Evolutionary conservation across 1,284 basidiomycete species (phyloP).

Genomic region (Moesziomyces aphidis): DNA sequence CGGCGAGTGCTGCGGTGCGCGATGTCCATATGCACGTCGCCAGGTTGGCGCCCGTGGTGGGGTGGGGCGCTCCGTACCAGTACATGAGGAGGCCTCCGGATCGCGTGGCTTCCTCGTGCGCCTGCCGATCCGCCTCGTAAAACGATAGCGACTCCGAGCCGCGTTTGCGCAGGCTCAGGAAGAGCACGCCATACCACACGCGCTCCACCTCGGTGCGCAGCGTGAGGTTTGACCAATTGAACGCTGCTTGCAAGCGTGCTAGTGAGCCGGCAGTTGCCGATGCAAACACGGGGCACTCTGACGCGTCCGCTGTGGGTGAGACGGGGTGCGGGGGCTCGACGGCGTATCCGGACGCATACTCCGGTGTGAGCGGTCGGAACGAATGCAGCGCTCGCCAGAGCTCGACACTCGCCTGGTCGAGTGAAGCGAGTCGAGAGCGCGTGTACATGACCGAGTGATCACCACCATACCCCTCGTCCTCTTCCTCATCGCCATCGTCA

Average conservation of each 20-base stretch:
- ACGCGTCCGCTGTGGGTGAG: neutral
- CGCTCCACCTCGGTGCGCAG: conserved; percentile 19
- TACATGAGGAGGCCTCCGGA: conserved; percentile 60
- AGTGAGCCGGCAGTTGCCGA: conserved; percentile 13
- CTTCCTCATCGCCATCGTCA: neutral
- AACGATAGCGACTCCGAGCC: conserved; percentile 41
- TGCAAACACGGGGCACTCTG: conserved; percentile 46
- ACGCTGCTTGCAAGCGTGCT: conserved; percentile 24
- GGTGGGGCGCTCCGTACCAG: conserved; percentile 59
- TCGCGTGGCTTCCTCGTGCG: conserved; percentile 60
- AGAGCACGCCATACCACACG: conserved; percentile 61
- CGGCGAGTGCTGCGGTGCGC: conserved; percentile 37
- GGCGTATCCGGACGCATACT: conserved; percentile 51
- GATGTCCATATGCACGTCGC: conserved; percentile 64
- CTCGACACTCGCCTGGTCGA: conserved; percentile 37
- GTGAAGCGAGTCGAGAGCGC: conserved; percentile 38
- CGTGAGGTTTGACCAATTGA: conserved; percentile 53
- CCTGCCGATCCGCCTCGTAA: conserved; percentile 56
- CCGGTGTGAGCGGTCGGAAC: conserved; percentile 43
- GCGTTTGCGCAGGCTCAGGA: conserved; percentile 46
- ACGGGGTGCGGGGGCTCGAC: conserved; percentile 42
- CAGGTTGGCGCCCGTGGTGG: conserved; percentile 52
- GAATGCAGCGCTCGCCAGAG: conserved; percentile 54
- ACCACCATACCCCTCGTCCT: neutral
- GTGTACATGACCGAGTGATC: conserved; percentile 45